Evolutionary conservation across 345 rosid genomes (phyloP).

Genomic region (Acer negundo): DNA sequence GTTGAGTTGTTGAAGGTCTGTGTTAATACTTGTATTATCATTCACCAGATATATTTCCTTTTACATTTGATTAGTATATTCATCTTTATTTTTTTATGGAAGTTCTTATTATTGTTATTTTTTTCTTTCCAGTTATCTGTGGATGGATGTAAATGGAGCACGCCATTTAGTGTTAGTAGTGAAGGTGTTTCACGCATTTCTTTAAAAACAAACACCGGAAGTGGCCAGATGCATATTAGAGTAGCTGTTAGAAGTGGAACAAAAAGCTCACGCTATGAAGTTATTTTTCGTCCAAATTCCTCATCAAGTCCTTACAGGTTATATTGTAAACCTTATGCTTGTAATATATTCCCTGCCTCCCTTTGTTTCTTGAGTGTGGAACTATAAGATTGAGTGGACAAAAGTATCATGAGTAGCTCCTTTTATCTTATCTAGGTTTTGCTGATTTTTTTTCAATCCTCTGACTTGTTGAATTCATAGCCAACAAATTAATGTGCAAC

Average conservation of each 20-base stretch:
- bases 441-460: background rate
- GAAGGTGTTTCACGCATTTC: slow-evolving; percentile 83
- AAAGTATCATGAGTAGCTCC: background rate
- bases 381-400: background rate
- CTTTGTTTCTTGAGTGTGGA: background rate
- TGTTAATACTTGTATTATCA: slow-evolving; percentile 8
- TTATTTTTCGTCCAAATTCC: slow-evolving; percentile 82
- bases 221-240: slow-evolving; percentile 57
- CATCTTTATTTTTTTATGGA: slow-evolving; percentile 11
- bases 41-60: background rate
- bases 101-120: slow-evolving; percentile 32
- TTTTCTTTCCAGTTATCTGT: slow-evolving; percentile 60
- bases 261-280: slow-evolving; percentile 86
- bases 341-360: background rate
- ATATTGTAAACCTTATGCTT: slow-evolving; percentile 12
- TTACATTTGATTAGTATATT: background rate
- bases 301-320: slow-evolving; percentile 94
- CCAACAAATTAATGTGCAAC: background rate
- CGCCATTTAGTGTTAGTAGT: slow-evolving; percentile 70
- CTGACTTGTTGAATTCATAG: background rate
- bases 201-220: slow-evolving; percentile 56
- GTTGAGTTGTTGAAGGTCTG: slow-evolving; percentile 80
- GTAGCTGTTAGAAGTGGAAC: slow-evolving; percentile 91
- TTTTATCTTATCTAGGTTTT: background rate
- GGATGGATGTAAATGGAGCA: slow-evolving; percentile 86